Percentiles rank a stretch among this genome's conserved stretches.
phyloP scores from a whole-genome alignment of 2,329 filamentous ascomycete species.

The Lecanosticta acicola region DNA sequence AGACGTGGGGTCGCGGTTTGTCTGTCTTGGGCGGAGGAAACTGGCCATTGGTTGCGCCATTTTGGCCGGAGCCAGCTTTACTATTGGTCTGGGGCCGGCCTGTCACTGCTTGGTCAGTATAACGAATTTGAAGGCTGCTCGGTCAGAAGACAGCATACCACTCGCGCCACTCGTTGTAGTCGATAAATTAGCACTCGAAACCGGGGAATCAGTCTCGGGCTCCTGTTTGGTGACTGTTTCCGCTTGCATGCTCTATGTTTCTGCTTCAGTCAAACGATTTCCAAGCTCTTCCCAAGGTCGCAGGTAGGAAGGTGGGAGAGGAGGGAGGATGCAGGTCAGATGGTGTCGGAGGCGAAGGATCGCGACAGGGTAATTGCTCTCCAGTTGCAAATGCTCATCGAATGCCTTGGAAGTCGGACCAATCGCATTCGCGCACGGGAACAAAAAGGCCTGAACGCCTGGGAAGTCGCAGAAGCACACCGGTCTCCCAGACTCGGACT shows the following conservation, averaged over 20 bases:
- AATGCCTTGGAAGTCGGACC: no score
- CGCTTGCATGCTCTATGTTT: conserved; percentile 25
- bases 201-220: conserved; percentile 24
- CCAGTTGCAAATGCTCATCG: conserved; percentile 10
- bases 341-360: conserved; percentile 6
- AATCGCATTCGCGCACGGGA: no score
- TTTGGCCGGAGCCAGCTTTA: conserved; percentile 13
- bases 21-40: conserved; percentile 90
- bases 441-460: background rate
- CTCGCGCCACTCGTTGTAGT: conserved; percentile 11
- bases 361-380: conserved; percentile 1
- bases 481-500: background rate
- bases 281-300: conserved; percentile 7
- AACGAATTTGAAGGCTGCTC: background rate
- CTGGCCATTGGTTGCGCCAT: conserved; percentile 26
- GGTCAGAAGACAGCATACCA: conserved; percentile 11
- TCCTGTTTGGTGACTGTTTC: conserved; percentile 21
- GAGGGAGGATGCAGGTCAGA: background rate
- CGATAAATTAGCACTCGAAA: conserved; percentile 11
- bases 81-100: conserved; percentile 10
- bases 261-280: conserved; percentile 1
- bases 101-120: background rate
- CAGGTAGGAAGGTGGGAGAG: conserved; percentile 2
- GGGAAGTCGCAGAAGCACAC: background rate
- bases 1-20: conserved; percentile 93